Percentiles rank a stretch among this genome's conserved stretches.
Evolutionary conservation across 306 rosid genomes (phyloP).

Genomic region (Trifolium repens): DNA sequence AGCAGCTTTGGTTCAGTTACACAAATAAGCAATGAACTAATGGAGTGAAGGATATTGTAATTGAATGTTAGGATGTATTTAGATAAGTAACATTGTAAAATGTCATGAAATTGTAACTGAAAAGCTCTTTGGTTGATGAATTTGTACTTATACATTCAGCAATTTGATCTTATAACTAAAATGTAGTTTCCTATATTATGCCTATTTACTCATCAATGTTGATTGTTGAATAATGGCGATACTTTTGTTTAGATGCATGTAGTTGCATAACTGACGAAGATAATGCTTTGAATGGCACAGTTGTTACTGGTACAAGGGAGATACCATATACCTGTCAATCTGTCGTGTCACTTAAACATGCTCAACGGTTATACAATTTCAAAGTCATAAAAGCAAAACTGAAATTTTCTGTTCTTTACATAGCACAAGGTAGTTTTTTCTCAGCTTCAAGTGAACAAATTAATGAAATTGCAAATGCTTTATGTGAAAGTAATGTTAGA

Average conservation of each 20-base stretch:
- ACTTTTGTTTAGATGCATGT: background rate
- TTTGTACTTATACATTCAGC: background rate
- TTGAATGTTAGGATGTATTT: background rate
- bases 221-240: background rate
- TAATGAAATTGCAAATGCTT: slow-evolving; percentile 46
- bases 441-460: slow-evolving; percentile 47
- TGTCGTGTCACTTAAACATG: background rate
- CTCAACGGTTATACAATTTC: background rate
- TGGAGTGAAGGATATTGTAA: background rate
- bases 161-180: background rate
- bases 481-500: slow-evolving; percentile 37
- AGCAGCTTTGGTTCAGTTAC: background rate
- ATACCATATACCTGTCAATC: too few species aligned
- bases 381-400: background rate
- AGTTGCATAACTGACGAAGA: background rate
- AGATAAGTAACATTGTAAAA: slow-evolving; percentile 25
- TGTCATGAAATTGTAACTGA: background rate
- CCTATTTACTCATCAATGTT: background rate
- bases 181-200: background rate
- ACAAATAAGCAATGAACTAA: background rate
- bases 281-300: background rate
- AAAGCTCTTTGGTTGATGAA: background rate
- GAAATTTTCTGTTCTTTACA: slow-evolving; percentile 57
- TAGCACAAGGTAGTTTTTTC: slow-evolving; percentile 54
- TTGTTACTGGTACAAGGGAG: background rate